Percentiles rank a stretch among this genome's conserved stretches.
Conservation (phyloP, 2,329 filamentous ascomycete species). For the Colletotrichum ledebouriae region DNA sequence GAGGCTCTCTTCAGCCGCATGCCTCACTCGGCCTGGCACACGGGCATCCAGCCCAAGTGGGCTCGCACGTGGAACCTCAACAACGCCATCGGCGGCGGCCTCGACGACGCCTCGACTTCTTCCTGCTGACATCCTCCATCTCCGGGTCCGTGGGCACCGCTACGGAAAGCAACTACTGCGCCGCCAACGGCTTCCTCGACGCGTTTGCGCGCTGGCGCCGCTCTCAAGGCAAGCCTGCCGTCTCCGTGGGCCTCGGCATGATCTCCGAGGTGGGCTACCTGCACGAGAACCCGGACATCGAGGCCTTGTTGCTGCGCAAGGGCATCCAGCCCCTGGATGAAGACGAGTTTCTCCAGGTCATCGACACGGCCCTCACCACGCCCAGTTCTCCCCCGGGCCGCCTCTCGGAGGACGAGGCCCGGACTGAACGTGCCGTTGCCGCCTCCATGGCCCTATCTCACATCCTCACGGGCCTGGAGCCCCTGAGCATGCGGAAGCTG, state of each 20-base stretch:
- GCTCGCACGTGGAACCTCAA: neutral
- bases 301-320: constrained; percentile 51
- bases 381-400: no score
- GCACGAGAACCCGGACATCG: constrained; percentile 53
- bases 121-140: constrained; percentile 52
- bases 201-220: constrained; percentile 47
- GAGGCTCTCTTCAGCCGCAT: constrained; percentile 48
- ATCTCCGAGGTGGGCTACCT: constrained; percentile 55
- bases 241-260: constrained; percentile 55
- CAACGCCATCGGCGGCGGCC: neutral
- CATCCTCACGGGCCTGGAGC: no score
- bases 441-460: no score
- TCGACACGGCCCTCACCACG: no score
- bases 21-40: constrained; percentile 37
- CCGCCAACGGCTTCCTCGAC: constrained; percentile 52
- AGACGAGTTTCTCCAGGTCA: constrained; percentile 44
- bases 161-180: constrained; percentile 53
- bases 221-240: constrained; percentile 52
- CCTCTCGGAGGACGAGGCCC: no score
- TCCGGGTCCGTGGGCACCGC: constrained; percentile 48
- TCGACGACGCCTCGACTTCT: constrained; percentile 51
- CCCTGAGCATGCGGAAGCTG: no score
- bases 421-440: no score
- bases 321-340: constrained; percentile 53
- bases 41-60: neutral